Percentiles rank a stretch among this genome's conserved stretches.
Conservation (phyloP, 768 basidiomycete genomes). For the Mycena rosella region DNA sequence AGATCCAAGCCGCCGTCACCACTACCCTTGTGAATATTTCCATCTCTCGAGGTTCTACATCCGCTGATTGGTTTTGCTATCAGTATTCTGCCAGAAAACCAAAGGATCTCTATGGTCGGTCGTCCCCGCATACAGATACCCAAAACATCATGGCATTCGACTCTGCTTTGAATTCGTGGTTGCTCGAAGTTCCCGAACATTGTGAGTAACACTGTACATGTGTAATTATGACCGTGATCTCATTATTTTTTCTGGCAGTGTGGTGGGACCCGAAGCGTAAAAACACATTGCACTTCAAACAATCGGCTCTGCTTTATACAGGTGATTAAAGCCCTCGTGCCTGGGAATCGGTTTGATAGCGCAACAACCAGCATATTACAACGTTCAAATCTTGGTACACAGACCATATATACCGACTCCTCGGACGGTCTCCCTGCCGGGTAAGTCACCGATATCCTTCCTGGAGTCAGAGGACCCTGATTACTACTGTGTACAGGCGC, state of each 20-base stretch:
- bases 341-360: neutral
- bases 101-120: conserved; percentile 60
- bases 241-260: conserved; percentile 53
- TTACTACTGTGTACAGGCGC: conserved; percentile 37
- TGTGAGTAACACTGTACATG: conserved; percentile 49
- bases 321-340: conserved; percentile 23
- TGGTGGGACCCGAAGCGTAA: conserved; percentile 58
- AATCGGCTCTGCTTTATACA: conserved; percentile 68
- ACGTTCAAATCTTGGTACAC: conserved; percentile 80
- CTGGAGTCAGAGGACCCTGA: too few species aligned
- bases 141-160: conserved; percentile 80
- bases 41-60: neutral
- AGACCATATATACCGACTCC: conserved; percentile 86
- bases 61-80: neutral
- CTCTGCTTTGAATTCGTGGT: conserved; percentile 82
- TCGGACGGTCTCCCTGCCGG: conserved; percentile 55
- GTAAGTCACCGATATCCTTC: conserved; percentile 23
- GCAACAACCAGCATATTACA: conserved; percentile 56
- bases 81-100: conserved; percentile 84
- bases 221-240: conserved; percentile 54
- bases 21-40: conserved; percentile 64
- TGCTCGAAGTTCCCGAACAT: conserved; percentile 76
- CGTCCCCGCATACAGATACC: conserved; percentile 69
- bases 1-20: conserved; percentile 72
- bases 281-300: conserved; percentile 60